These are phyloP conservation scores for Babesia bovis DNA, from an alignment of 169 alveolate genomes.

Conservation along the genomic window DNA sequence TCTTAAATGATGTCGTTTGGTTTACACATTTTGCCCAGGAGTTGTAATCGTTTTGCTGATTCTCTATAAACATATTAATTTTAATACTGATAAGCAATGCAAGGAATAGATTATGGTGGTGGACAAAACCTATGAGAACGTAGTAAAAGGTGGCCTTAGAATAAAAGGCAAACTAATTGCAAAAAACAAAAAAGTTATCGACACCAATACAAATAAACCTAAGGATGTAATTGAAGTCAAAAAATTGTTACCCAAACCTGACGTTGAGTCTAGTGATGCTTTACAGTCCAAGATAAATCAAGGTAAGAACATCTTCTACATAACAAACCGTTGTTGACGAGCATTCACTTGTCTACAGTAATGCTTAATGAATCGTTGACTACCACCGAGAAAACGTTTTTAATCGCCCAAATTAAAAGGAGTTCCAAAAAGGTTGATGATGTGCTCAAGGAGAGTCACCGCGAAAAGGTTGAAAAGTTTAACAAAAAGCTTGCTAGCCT, in stretches of 20 bases:
- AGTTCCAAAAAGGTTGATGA: slow-evolving; percentile 73
- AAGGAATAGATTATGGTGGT: slow-evolving; percentile 18
- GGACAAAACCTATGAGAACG: slow-evolving; percentile 56
- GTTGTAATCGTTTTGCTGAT: slow-evolving; percentile 2
- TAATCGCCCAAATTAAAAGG: slow-evolving; percentile 79
- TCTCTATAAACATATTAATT: slow-evolving; percentile 16
- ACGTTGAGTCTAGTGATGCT: slow-evolving; percentile 8
- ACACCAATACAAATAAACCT: background rate
- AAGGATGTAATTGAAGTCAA: slow-evolving; percentile 18
- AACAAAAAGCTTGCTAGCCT: slow-evolving; percentile 82
- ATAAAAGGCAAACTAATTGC: slow-evolving; percentile 48
- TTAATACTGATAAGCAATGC: background rate
- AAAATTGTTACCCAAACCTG: background rate
- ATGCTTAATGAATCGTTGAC: slow-evolving; percentile 53
- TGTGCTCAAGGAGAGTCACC: slow-evolving; percentile 79
- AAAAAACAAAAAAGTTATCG: slow-evolving; percentile 26
- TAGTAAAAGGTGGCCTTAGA: slow-evolving; percentile 50
- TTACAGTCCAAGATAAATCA: slow-evolving; percentile 22
- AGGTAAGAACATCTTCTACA: slow-evolving; percentile 21
- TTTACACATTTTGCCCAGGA: background rate
- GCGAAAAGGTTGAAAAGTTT: slow-evolving; percentile 83
- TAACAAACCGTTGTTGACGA: background rate
- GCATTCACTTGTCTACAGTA: slow-evolving; percentile 1
- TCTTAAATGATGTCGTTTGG: too few relatives aligned
- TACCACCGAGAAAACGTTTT: slow-evolving; percentile 77